Base-by-base conservation (phyloP, 1,139 yeast genomes). In the Taphrina pruni region DNA sequence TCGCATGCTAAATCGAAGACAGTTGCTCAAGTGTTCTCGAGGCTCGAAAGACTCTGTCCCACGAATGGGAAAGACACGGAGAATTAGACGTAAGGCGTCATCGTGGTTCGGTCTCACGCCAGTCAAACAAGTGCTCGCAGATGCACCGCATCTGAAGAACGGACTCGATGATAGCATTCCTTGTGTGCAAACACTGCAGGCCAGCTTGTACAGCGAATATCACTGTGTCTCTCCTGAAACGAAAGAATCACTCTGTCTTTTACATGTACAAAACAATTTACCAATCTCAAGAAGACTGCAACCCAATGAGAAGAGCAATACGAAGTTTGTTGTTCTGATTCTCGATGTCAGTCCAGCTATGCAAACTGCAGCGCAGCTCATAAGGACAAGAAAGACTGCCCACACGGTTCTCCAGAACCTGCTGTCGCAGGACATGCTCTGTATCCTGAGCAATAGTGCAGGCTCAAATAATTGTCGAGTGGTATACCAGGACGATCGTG, bases 41-140 rank as follows among this genome's bases (percentile, higher is more conserved):
- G 3, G 48, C 20, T 7, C 48, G 6, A 45, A 45, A 20, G 8
- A 8, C 8, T 17, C 48, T 12, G 17, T 7, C 2, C 12, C n/a
- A 21, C 54, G 36, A 50, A 21, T 4, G n/a, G 36, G 21, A 11
- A 50, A 21, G 7, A n/a, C 36, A 8, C 20, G 54, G 6, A 9
- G 54, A 26, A 50, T 50, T 35, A 50, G n/a, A 26, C 32, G 54
- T 6, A 50, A 50, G 20, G 54, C 54, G 2, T 50, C 54, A 11
- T 50, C 54, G 8, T 50, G 54, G 54, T 50, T 50, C n/a, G 54
- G 54, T 35, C 54, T 50, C 8, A 50, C 54, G 8, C 54, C 54
- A 2, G 54, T 50, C 54, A 50, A 50, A 50, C 32, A 50, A 50
- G n/a, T 45, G 8, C 20, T 6, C 2, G 48, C 48, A 14, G 48